Evolutionary conservation across 805 yeast species (phyloP), one percentile per base, ranked within the genome.

Genomic region (Lachancea nothofagi): DNA sequence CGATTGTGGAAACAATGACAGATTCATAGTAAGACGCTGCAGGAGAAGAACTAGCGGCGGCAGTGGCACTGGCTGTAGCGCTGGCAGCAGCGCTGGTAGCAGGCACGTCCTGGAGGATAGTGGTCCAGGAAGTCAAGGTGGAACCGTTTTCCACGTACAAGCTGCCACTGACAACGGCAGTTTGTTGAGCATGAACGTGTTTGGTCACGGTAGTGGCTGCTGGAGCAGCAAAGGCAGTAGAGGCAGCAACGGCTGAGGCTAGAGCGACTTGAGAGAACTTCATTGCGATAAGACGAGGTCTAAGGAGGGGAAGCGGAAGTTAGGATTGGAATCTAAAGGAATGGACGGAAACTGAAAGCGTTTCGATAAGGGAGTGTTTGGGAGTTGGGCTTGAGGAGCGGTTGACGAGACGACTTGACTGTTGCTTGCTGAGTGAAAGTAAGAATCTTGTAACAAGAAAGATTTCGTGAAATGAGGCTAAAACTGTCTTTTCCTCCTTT

Each of bases 201-300:
- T 58, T 46, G 2, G 62, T 57, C 43, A 55, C 53, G 29, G 61
- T 57, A 32, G 56, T 57, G 18, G 57, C 59, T 7, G 39, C 39
- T 28, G 60, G 39, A 4, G 35, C 39, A 21, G 39, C 43, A 7
- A 35, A 50, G 25, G 49, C 54, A 27, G 57, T 49, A n/a, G 46
- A 41, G 20, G 46, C 53, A 29, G 52, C 48, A 9, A 54, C 39
- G 25, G 50, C 47, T 12, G 55, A 38, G 25, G 53, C 20, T 20
- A 46, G 39, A n/a, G 54, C 37, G 22, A 49, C 28, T 15, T 44
- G 46, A 30, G 59, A 43, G 14, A 54, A 44, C 39, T 53, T 54
- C 62, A 57, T 57, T 10, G 26, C 19, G 24, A 9, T 8, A 18
- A 12, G 15, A 8, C 5, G 36, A 28, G 6, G 10, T 33, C 17